Conservation (phyloP, 768 basidiomycete species). For the Tylopilus subfusipes region DNA sequence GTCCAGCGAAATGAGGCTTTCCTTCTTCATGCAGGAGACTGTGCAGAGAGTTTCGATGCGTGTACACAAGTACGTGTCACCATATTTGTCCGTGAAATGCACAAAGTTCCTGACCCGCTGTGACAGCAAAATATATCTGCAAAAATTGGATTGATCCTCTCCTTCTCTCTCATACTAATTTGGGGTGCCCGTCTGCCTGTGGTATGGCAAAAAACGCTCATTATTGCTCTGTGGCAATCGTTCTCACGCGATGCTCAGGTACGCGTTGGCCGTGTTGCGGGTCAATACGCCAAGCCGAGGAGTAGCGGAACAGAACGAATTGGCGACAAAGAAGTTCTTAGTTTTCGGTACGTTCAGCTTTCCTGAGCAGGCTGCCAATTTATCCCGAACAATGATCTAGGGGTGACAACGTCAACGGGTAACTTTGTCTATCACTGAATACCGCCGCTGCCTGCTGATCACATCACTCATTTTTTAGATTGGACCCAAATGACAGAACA, state of each 20-base stretch:
- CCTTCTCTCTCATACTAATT: constrained; percentile 92
- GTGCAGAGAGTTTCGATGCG: constrained; percentile 92
- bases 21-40: constrained; percentile 95
- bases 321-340: constrained; percentile 70
- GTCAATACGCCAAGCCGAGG: constrained; percentile 94
- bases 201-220: constrained; percentile 43
- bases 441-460: background rate
- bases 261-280: constrained; percentile 88
- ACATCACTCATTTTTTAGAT: constrained; percentile 25
- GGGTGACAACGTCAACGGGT: constrained; percentile 97
- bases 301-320: constrained; percentile 80
- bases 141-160: constrained; percentile 87
- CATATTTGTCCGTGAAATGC: constrained; percentile 8
- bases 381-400: constrained; percentile 37
- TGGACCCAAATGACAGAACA: constrained; percentile 71
- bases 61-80: constrained; percentile 68
- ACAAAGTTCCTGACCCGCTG: constrained; percentile 1
- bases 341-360: constrained; percentile 66
- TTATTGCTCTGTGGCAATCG: background rate
- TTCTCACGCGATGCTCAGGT: constrained; percentile 41
- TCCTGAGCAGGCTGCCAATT: background rate
- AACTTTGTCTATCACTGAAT: constrained; percentile 19
- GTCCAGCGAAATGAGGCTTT: constrained; percentile 90
- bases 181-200: constrained; percentile 94
- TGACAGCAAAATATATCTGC: constrained; percentile 78